Conservation (phyloP, 2,329 filamentous ascomycete genomes). For the Cladosporium sphaerospermum region DNA sequence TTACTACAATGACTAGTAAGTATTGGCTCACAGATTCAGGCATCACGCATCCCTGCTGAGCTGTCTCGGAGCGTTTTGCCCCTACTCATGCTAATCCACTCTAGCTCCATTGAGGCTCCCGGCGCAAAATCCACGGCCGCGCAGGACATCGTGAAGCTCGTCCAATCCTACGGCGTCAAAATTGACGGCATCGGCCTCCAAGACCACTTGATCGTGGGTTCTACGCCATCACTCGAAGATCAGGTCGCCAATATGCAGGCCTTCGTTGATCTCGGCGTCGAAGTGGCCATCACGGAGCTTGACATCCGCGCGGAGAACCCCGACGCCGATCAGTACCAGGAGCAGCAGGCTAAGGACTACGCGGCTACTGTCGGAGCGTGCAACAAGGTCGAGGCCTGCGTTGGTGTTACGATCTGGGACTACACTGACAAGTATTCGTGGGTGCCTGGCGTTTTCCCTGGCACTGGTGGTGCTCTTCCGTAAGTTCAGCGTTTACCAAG, state of each 20-base stretch:
- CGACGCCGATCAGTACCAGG: conserved; percentile 34
- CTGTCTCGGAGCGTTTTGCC: too few species aligned
- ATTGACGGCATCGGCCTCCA: conserved; percentile 61
- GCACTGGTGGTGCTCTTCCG: conserved; percentile 32
- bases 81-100: conserved; percentile 45
- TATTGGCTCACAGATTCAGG: conserved; percentile 32
- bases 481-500: conserved; percentile 4
- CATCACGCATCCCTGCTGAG: too few species aligned
- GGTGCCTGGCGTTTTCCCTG: conserved; percentile 35
- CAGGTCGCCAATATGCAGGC: conserved; percentile 43
- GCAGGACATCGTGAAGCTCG: conserved; percentile 30
- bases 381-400: conserved; percentile 30
- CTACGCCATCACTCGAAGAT: conserved; percentile 41
- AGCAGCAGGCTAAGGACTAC: conserved; percentile 47
- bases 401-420: conserved; percentile 37
- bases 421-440: conserved; percentile 37
- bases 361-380: conserved; percentile 32
- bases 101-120: conserved; percentile 45
- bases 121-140: conserved; percentile 41
- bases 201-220: conserved; percentile 53
- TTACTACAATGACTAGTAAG: conserved; percentile 59
- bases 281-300: conserved; percentile 57
- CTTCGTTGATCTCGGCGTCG: conserved; percentile 48
- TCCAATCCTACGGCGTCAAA: conserved; percentile 33
- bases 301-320: conserved; percentile 50